Conservation (phyloP, 2,329 filamentous ascomycete genomes). For the Exophiala sp. region DNA sequence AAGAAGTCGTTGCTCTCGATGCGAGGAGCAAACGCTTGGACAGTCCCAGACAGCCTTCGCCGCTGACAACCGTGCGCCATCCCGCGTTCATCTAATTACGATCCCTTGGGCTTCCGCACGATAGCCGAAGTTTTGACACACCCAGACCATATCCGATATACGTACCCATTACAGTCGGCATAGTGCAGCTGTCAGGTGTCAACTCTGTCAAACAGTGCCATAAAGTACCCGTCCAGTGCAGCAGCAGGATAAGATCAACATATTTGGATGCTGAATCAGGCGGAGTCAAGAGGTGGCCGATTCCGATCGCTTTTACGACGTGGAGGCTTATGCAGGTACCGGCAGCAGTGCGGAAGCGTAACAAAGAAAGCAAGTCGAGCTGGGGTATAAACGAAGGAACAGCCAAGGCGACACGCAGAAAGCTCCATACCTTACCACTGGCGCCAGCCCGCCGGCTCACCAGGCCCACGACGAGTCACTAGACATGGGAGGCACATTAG, state of each 20-base stretch:
- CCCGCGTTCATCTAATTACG: neutral
- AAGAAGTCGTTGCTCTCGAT: too few species aligned
- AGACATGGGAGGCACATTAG: neutral
- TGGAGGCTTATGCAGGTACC: slow-evolving; percentile 15
- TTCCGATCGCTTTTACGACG: neutral
- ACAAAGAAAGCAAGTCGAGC: neutral
- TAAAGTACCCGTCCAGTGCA: neutral
- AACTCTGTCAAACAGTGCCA: slow-evolving; percentile 6
- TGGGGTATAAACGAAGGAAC: neutral
- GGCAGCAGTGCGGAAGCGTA: slow-evolving; percentile 7
- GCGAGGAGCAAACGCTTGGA: neutral
- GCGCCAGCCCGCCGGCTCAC: neutral
- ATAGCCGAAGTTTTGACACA: slow-evolving; percentile 12
- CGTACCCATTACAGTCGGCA: neutral
- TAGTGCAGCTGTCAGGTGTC: slow-evolving; percentile 2
- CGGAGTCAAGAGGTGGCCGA: too few species aligned
- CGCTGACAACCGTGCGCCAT: neutral
- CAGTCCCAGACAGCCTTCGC: neutral
- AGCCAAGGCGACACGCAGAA: neutral
- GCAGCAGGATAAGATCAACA: neutral
- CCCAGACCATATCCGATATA: neutral
- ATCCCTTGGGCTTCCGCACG: neutral
- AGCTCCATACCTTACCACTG: slow-evolving; percentile 1
- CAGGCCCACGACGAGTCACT: neutral
- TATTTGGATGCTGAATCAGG: too few species aligned